phyloP scores from a whole-genome alignment of 306 rosid species.

The Sesbania bispinosa region DNA sequence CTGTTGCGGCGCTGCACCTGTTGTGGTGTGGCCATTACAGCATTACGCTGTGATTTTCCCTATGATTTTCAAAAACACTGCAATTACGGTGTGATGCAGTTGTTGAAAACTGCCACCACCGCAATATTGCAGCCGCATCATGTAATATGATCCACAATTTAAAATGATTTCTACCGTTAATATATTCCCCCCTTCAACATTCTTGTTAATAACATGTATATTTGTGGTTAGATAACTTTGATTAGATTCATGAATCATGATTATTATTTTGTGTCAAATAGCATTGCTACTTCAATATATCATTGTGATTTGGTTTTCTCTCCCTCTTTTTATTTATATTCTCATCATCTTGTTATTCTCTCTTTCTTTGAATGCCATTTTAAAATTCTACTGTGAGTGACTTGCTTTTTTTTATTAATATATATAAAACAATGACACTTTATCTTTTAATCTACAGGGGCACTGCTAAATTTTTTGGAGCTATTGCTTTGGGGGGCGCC shows the following conservation, averaged over 20 bases:
- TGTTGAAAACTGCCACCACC: too few species aligned
- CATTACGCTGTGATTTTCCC: too few species aligned
- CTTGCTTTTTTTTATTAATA: neutral
- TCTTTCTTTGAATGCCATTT: neutral
- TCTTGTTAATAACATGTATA: neutral
- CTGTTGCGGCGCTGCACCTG: too few species aligned
- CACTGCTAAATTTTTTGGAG: constrained; percentile 70
- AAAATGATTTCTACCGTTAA: neutral
- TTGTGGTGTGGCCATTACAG: too few species aligned
- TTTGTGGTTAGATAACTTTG: too few species aligned
- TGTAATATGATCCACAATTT: too few species aligned
- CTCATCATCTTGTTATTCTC: neutral
- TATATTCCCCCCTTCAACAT: neutral
- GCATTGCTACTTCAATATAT: neutral
- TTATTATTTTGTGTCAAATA: neutral
- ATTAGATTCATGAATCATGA: neutral
- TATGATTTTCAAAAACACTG: too few species aligned
- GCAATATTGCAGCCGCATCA: too few species aligned
- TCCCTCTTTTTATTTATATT: neutral
- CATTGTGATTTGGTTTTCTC: neutral
- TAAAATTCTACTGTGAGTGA: neutral
- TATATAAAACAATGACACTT: neutral
- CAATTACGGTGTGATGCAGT: too few species aligned
- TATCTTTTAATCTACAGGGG: constrained; percentile 54
- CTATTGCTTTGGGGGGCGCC: constrained; percentile 92